Percentiles rank a stretch among this genome's conserved stretches.
These are phyloP conservation scores for Chlamydomonas reinhardtii DNA, from an alignment of 163 green algal genomes.

Conservation along the genomic window DNA sequence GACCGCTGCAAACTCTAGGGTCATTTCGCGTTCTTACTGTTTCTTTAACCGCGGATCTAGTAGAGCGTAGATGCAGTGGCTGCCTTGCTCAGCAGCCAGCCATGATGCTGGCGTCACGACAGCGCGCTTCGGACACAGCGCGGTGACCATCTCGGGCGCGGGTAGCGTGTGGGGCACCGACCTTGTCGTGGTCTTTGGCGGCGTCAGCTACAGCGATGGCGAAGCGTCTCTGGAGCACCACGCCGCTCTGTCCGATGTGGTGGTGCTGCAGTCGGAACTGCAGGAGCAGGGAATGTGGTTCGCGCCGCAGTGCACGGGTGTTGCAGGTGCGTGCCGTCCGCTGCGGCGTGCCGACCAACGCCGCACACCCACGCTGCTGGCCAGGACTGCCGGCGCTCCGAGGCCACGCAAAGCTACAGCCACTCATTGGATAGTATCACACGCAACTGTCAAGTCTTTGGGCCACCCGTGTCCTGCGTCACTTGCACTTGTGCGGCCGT, in stretches of 20 bases:
- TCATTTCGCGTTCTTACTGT: too few relatives aligned
- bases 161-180: conserved; percentile 50
- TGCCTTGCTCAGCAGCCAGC: conserved; percentile 22
- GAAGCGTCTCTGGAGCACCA: conserved; percentile 39
- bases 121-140: conserved; percentile 55
- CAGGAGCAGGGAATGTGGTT: conserved; percentile 60
- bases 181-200: conserved; percentile 63
- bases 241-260: conserved; percentile 55
- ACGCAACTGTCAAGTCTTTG: too few relatives aligned
- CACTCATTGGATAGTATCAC: too few relatives aligned
- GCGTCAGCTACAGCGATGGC: conserved; percentile 48
- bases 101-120: conserved; percentile 9
- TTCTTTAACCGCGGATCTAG: too few relatives aligned
- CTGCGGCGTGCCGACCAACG: too few relatives aligned
- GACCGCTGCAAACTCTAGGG: too few relatives aligned
- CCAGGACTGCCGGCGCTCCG: too few relatives aligned
- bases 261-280: conserved; percentile 46
- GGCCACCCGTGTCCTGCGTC: too few relatives aligned
- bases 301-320: conserved; percentile 43
- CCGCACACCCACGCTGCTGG: too few relatives aligned
- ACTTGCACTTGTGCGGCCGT: too few relatives aligned
- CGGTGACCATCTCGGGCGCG: conserved; percentile 11
- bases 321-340: not conserved
- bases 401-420: too few relatives aligned
- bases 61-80: conserved; percentile 11